Evolutionary conservation across 2,329 filamentous ascomycete species (phyloP), one percentile per base, ranked within the genome.

Genomic region (Verticillium nonalfalfae): DNA sequence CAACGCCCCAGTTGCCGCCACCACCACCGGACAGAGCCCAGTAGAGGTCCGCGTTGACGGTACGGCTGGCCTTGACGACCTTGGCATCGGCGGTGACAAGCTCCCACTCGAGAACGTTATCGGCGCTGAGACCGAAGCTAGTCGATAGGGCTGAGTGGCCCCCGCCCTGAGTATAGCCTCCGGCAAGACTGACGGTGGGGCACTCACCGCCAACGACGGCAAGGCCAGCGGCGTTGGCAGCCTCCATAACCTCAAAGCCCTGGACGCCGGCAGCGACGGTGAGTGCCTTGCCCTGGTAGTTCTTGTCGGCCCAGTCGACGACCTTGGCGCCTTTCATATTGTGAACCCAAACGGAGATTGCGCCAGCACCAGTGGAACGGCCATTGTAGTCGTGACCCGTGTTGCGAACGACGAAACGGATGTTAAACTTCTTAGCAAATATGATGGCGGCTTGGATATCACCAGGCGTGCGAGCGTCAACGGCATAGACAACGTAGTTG

Each of bases 251-350:
- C 63, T 86, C 82, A 39, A 72, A 75, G 3, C 78, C 80, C 61
- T 83, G 76, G 9, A 86, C 78, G 59, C 84, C 84, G 10, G 82
- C 76, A 2, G 81, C 83, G 18, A 84, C 72, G 68, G 82, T 85
- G 65, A 86, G 76, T 0, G 82, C 84, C 1, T 77, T 72, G 0
- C 82, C 82, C 2, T 65, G 67, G 68, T 81, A 75, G 3, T 67
- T 63, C 21, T 57, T 58, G 35, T 59, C 60, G 50, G 68, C 63
- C 60, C 68, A 69, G 52, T 66, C 63, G 14, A 66, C 7, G 33
- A 69, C 59, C 57, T 71, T 55, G 35, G 71, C 69, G 26, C 73
- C 67, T 58, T 81, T 81, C 4, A 83, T 66, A 61, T 79, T 65
- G 59, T 80, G 78, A 4, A 75, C 80, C 80, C 81, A 83, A 13